Evolutionary conservation across 2,329 filamentous ascomycete species (phyloP).

Genomic region (Stagonosporopsis tanaceti): DNA sequence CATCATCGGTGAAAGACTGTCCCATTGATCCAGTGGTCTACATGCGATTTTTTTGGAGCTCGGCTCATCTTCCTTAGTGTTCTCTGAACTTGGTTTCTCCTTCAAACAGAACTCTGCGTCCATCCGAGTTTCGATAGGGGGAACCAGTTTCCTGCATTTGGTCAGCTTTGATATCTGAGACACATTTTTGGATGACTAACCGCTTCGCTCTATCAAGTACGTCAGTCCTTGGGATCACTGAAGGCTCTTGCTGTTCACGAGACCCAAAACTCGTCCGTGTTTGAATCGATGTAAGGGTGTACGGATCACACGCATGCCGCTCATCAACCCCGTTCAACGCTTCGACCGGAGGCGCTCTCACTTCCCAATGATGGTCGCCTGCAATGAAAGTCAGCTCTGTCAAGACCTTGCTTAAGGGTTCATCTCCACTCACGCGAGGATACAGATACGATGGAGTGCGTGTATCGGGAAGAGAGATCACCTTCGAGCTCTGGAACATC

Average conservation of each 20-base stretch:
- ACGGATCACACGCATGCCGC: slow-evolving; percentile 34
- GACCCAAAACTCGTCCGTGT: slow-evolving; percentile 34
- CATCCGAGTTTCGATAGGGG: slow-evolving; percentile 31
- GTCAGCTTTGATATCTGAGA: slow-evolving; percentile 3
- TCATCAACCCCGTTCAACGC: slow-evolving; percentile 34
- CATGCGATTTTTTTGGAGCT: slow-evolving; percentile 29
- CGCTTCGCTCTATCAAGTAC: slow-evolving; percentile 25
- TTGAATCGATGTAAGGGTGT: slow-evolving; percentile 36
- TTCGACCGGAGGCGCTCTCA: slow-evolving; percentile 30
- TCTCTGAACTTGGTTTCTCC: slow-evolving; percentile 5
- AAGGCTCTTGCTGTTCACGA: slow-evolving; percentile 17
- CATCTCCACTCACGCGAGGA: slow-evolving; percentile 35
- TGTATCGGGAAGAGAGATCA: slow-evolving; percentile 40
- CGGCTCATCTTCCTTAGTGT: slow-evolving; percentile 16
- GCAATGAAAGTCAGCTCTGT: slow-evolving; percentile 13
- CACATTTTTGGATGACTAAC: neutral
- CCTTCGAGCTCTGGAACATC: slow-evolving; percentile 43
- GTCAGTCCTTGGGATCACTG: slow-evolving; percentile 9
- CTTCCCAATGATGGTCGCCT: slow-evolving; percentile 42
- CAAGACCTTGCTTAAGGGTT: neutral
- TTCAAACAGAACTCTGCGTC: slow-evolving; percentile 27
- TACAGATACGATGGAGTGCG: slow-evolving; percentile 38
- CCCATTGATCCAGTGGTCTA: slow-evolving; percentile 46
- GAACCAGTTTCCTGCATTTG: slow-evolving; percentile 10
- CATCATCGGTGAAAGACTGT: slow-evolving; percentile 38